Conservation (phyloP, 208 protist species). For the Giardia muris region DNA sequence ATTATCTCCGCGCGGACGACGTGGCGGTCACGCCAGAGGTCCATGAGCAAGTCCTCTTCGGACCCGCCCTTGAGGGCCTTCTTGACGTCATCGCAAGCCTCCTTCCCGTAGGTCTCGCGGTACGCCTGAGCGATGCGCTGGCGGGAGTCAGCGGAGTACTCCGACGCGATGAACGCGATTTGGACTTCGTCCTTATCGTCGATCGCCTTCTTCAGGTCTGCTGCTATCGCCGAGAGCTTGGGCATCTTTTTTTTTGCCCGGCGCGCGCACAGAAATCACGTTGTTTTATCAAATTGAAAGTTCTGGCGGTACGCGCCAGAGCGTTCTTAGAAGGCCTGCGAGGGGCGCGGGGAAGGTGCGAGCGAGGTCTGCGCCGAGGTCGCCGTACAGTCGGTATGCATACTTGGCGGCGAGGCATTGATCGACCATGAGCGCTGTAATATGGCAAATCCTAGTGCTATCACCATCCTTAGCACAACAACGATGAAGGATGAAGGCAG, state of each 20-base stretch:
- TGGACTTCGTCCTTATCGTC: background rate
- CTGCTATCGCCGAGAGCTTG: background rate
- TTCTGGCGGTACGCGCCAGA: background rate
- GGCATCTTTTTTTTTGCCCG: background rate
- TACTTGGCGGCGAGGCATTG: background rate
- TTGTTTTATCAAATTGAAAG: background rate
- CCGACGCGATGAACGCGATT: background rate
- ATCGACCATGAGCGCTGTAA: background rate
- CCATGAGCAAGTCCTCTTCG: background rate
- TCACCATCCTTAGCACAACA: background rate
- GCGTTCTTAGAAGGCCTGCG: background rate
- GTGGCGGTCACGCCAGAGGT: background rate
- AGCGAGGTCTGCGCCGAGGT: background rate
- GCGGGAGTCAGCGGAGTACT: background rate
- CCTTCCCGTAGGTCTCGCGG: background rate
- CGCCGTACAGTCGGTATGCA: background rate
- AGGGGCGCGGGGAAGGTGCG: background rate
- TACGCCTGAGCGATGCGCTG: background rate
- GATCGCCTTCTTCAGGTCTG: background rate
- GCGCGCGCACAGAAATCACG: background rate
- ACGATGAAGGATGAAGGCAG: background rate
- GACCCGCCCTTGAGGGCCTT: background rate
- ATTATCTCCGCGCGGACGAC: background rate
- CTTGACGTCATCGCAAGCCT: background rate
- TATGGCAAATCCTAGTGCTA: background rate